Base-by-base conservation (phyloP, 352 stramenopile species). In the Pythium biforme region DNA sequence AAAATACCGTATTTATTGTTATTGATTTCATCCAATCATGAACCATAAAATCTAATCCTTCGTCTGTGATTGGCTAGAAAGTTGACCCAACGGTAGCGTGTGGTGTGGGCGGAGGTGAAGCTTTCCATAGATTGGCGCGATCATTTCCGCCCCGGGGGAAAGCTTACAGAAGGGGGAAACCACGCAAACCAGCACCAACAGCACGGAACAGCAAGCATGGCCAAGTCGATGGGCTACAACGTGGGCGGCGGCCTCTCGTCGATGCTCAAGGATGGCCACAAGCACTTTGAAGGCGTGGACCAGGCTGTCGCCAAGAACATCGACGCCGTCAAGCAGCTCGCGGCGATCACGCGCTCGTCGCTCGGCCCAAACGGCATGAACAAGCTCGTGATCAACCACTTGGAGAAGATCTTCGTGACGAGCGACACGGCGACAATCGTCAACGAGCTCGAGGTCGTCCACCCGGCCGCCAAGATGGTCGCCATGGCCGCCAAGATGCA, bases 381-480 rank as follows among this genome's bases (percentile, higher is more conserved):
- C 83, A 99, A 99, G 83, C 89, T 99, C 49, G 95, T 99, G 53
- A 98, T 99, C 59, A 99, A 99, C 85, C 97, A 99, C 77, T 74
- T 99, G 53, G 97, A 99, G 62, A 99, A 99, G 79, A 99, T 99
- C 66, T 99, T 99, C 69, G 97, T 99, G 25, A 99, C 98, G 15
- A 97, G 79, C 60, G 97, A 99, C 83, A 99, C 97, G 41, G 96
- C 96, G n/a, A 98, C 97, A 15, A 99, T 99, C 72, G 86, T 99
- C n/a, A 97, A 97, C 54, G 97, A 99, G 79, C 80, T 98, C 31
- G 95, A 99, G 69, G 96, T 99, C 40, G 83, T 99, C 69, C 97
- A 99, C 81, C 98, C 98, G 25, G 97, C 98, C 10, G 98, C 98
- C 19, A 98, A 98, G 63, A 98, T 99, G 89, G 84, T 99, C 40